A percentile compares a stretch with the other conserved stretches of the same genome.
Evolutionary conservation across 2,329 filamentous ascomycete genomes (phyloP).

Genomic region (Fusarium subtropicale): DNA sequence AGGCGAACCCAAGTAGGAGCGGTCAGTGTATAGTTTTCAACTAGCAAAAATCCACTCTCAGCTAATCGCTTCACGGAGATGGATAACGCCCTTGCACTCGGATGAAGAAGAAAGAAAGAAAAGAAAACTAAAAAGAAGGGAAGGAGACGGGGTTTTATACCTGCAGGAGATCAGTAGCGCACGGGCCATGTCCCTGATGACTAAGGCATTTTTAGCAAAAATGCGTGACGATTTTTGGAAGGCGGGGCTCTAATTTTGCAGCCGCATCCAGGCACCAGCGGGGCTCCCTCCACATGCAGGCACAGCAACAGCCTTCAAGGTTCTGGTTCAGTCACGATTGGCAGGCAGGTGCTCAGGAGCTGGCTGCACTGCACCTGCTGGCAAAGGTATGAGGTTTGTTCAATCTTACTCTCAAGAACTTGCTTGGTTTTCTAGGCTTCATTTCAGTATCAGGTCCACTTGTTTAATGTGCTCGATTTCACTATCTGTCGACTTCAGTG

Average conservation of each 20-base stretch:
- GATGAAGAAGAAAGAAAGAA: slow-evolving; percentile 64
- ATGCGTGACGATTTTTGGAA: slow-evolving; percentile 29
- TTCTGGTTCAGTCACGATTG: neutral
- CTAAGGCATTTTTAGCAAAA: slow-evolving; percentile 35
- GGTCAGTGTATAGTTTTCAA: slow-evolving; percentile 85
- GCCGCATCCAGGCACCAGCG: slow-evolving; percentile 37
- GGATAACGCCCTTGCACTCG: slow-evolving; percentile 76
- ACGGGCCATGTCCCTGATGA: slow-evolving; percentile 32
- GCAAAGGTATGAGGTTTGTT: neutral
- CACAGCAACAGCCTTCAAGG: neutral
- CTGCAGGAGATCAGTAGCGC: slow-evolving; percentile 22
- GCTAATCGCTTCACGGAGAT: slow-evolving; percentile 71
- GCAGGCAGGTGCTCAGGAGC: neutral
- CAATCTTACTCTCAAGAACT: neutral
- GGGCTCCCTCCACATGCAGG: slow-evolving; percentile 9
- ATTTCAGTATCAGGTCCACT: neutral
- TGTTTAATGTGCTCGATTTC: no score
- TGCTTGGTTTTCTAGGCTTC: neutral
- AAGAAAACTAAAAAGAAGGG: slow-evolving; percentile 49
- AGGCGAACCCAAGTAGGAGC: slow-evolving; percentile 74
- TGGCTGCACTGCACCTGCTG: neutral
- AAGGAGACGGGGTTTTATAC: slow-evolving; percentile 52
- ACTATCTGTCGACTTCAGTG: no score
- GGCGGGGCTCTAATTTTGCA: slow-evolving; percentile 12
- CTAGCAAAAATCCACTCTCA: slow-evolving; percentile 88